phyloP scores from a whole-genome alignment of 768 basidiomycete genomes.

The Phylloporus sp. region DNA sequence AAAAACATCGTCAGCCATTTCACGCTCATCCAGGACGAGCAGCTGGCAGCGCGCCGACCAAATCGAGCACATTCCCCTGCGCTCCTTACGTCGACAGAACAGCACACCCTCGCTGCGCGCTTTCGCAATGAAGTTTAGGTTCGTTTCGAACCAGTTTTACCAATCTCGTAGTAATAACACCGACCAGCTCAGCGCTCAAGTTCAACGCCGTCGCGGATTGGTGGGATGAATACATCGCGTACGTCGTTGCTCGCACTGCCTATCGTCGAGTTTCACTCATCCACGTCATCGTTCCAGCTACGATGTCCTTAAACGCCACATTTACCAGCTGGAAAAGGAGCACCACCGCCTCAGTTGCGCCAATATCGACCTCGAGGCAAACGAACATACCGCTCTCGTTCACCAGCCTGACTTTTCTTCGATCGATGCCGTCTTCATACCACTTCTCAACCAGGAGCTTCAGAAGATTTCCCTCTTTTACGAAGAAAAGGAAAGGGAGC shows the following conservation, averaged over 20 bases:
- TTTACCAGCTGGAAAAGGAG: conserved; percentile 82
- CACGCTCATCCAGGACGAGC: conserved; percentile 1
- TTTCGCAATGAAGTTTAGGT: conserved; percentile 35
- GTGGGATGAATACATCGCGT: conserved; percentile 92
- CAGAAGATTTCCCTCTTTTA: conserved; percentile 81
- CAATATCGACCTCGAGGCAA: conserved; percentile 58
- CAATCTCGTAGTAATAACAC: neutral
- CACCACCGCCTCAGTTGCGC: conserved; percentile 44
- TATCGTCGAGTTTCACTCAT: neutral
- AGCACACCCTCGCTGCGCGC: conserved; percentile 3
- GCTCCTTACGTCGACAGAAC: neutral
- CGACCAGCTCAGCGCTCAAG: conserved; percentile 68
- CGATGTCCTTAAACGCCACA: conserved; percentile 75
- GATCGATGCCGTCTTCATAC: conserved; percentile 60
- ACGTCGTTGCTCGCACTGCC: conserved; percentile 28
- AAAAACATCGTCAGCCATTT: conserved; percentile 6
- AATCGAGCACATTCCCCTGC: conserved; percentile 28
- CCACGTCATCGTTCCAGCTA: conserved; percentile 56
- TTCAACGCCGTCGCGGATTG: conserved; percentile 90
- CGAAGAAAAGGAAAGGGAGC: conserved; percentile 64
- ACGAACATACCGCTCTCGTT: conserved; percentile 56
- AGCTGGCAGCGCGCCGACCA: conserved; percentile 1
- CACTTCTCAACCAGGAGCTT: conserved; percentile 77
- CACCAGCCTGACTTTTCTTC: conserved; percentile 31
- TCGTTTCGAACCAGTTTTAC: neutral